Evolutionary conservation across 2,329 filamentous ascomycete genomes (phyloP), one percentile per base, ranked within the genome.

Genomic region (Verticillium dahliae): DNA sequence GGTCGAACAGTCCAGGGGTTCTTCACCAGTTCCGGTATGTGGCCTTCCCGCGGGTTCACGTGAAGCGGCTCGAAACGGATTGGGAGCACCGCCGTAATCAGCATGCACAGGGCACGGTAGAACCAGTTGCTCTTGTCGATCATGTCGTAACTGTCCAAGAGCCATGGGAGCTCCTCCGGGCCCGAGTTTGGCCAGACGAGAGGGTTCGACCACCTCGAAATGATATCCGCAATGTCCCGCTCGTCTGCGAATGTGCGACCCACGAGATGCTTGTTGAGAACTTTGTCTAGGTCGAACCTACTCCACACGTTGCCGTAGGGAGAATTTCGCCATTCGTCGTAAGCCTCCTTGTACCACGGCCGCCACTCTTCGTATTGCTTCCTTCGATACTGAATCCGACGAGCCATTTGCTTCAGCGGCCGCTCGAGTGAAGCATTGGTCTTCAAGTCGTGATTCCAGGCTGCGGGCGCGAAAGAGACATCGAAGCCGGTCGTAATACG

Each of bases 61-160:
- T n/a, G 3, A 4, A 55, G 9, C 7, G 52, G 52, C 4, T 55
- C 4, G 6, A n/a, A 15, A 10, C 31, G 52, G 6, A 34, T 58
- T 14, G 63, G 63, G 13, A 64, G 27, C 3, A 61, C 45, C 4
- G 63, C 63, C 5, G 7, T 11, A 1, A 61, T 14, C 9, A 64
- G 37, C 10, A 50, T 45, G 7, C 59, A 62, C 31, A 64, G 10
- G 3, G 63, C 63, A 2, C 63, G 59, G 37, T 58, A 64, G 59
- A 64, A 64, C 63, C 63, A 64, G 22, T 22, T 55, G 9, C 52
- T 27, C 13, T 55, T 31, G 52, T 55, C 52, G 6, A 13, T 9
- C 18, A 55, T 22, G 10, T 55, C 52, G 15, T 22, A 3, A 34
- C 22, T 15, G 4, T n/a, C 6, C 14, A 15, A 3, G 39, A n/a